These are phyloP conservation scores for Pinus tabuliformis DNA, from an alignment of 75 land plant species.

Conservation along the genomic window DNA sequence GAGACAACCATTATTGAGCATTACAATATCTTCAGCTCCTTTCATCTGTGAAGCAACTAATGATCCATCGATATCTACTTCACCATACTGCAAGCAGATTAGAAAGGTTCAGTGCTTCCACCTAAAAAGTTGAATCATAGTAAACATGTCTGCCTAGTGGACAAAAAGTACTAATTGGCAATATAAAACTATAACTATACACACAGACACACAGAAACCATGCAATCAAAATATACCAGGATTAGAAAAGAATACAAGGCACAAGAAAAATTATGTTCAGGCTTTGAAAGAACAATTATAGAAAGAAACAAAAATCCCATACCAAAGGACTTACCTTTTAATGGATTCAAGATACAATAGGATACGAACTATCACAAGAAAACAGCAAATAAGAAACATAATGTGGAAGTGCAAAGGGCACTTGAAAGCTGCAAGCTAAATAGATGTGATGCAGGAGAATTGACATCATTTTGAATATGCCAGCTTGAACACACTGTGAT, in stretches of 20 bases:
- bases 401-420: too few species aligned
- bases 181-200: neutral
- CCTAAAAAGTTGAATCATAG: neutral
- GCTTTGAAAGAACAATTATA: neutral
- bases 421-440: too few species aligned
- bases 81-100: conserved; percentile 69
- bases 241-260: neutral
- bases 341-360: too few species aligned
- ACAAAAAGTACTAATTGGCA: neutral
- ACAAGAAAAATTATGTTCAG: neutral
- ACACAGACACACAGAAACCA: neutral
- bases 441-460: too few species aligned
- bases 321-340: too few species aligned
- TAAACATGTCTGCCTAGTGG: neutral
- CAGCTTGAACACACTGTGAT: too few species aligned
- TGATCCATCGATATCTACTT: conserved; percentile 97
- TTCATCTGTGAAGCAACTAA: conserved; percentile 84
- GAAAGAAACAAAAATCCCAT: too few species aligned
- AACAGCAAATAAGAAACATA: too few species aligned
- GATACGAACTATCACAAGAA: neutral
- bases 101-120: too few species aligned
- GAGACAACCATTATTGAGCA: conserved; percentile 99
- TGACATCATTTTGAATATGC: too few species aligned
- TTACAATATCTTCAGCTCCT: conserved; percentile 90
- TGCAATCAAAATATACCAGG: neutral